phyloP scores from a whole-genome alignment of 768 basidiomycete genomes.

The Termitomyces sp. region DNA sequence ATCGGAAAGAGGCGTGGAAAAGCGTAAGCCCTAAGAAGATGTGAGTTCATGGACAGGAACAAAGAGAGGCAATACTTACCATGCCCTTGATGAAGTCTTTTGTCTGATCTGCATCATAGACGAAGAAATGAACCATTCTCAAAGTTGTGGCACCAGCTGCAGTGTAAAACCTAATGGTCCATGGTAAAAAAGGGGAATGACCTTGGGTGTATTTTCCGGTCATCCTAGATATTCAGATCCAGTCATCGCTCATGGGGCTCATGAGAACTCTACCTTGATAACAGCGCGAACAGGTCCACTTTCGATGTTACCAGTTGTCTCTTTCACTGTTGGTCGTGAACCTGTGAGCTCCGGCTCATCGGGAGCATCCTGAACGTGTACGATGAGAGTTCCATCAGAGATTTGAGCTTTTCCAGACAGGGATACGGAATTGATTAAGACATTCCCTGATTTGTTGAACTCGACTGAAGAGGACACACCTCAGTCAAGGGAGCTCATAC shows the following conservation, averaged over 20 bases:
- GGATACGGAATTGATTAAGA: conserved; percentile 24
- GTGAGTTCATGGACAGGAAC: not conserved
- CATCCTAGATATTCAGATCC: conserved; percentile 14
- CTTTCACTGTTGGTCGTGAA: conserved; percentile 16
- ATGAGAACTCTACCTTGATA: conserved; percentile 21
- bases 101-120: conserved; percentile 30
- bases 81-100: conserved; percentile 33
- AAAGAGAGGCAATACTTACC: conserved; percentile 8
- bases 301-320: conserved; percentile 21
- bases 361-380: conserved; percentile 26
- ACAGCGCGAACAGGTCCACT: conserved; percentile 30
- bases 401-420: conserved; percentile 22
- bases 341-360: conserved; percentile 26
- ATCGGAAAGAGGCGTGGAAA: conserved; percentile 28
- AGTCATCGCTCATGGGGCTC: not conserved
- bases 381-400: conserved; percentile 22
- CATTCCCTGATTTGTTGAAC: conserved; percentile 26
- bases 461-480: conserved; percentile 13
- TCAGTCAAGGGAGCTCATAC: not conserved
- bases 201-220: conserved; percentile 29
- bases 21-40: conserved; percentile 21
- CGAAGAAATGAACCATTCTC: conserved; percentile 31
- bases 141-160: conserved; percentile 26
- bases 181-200: conserved; percentile 28
- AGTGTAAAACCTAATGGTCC: conserved; percentile 29